These are phyloP conservation scores for Rhytidiadelphus loreus DNA, from an alignment of 225 moss, liverwort and hornwort species.

Conservation along the genomic window DNA sequence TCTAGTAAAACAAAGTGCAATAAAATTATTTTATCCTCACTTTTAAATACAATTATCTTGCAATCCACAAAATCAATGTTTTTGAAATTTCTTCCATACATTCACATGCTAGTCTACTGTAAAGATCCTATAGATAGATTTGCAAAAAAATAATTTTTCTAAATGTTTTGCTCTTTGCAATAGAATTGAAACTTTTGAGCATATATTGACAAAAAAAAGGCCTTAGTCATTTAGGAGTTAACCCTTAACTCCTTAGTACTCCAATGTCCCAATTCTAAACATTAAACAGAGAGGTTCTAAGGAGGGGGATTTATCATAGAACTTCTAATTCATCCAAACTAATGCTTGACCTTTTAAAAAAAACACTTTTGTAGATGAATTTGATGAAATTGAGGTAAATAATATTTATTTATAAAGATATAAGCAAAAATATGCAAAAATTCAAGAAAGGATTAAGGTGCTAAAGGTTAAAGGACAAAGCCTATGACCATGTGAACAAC, in stretches of 20 bases:
- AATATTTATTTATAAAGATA: not conserved
- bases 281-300: rapidly evolving
- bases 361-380: not conserved
- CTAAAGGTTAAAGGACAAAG: rapidly evolving
- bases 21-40: too few species aligned
- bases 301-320: rapidly evolving
- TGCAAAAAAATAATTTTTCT: rapidly evolving
- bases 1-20: not conserved
- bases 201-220: not conserved
- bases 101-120: not conserved
- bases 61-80: rapidly evolving
- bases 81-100: not conserved
- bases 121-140: not conserved
- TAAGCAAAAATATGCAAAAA: not conserved
- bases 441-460: rapidly evolving
- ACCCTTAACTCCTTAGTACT: rapidly evolving
- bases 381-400: not conserved
- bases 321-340: not conserved
- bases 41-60: not conserved
- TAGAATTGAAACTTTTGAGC: not conserved
- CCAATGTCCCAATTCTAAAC: rapidly evolving
- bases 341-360: not conserved
- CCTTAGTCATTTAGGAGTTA: rapidly evolving
- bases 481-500: not conserved
- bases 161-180: not conserved